Evolutionary conservation across 345 rosid genomes (phyloP), one percentile per base, ranked within the genome.

Genomic region (Triadica sebifera): DNA sequence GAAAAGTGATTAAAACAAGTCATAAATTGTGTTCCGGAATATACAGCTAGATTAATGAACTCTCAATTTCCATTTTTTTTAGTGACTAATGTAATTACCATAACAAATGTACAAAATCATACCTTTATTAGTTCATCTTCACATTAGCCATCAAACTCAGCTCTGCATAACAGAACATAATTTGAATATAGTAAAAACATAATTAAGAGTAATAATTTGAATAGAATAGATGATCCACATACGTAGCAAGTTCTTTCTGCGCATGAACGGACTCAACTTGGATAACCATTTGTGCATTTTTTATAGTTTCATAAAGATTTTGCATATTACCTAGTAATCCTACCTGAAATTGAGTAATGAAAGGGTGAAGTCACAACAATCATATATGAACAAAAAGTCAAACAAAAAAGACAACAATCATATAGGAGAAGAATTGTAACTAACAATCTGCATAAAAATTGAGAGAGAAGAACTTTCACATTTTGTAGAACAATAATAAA

Each of bases 131-230:
- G 52, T 51, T 75, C 78, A 9, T 56, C 78, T 69, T 75, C 74
- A 20, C 78, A 75, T 25, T 69, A 75, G 56, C 78, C 78, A 69
- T 75, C 78, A 39, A 75, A 68, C 68, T 75, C 78, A 34, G 78
- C 73, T 37, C 78, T 75, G 74, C 15, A 59, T 15, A 47, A 34
- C 61, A 59, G 47, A 66, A 37, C 16, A 58, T 3, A 9, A 15
- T 34, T 13, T 37, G 29, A 69, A 24, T 49, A 2, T 6, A 29
- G 39, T 37, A 38, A 59, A 10, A 34, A 11, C 3, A 6, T 3
- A 43, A 57, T 6, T 3, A 46, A 8, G n/a, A 46, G 45, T 17
- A 13, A 12, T 15, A 50, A 38, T 50, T 9, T 47, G 29, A 47
- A n/a, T 8, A 13, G 12, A 45, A 5, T 50, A 34, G 41, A 9